Percentiles rank a stretch among this genome's conserved stretches.
These are phyloP conservation scores for Lignosus rhinocerotis DNA, from an alignment of 1,284 basidiomycete species.

Conservation along the genomic window DNA sequence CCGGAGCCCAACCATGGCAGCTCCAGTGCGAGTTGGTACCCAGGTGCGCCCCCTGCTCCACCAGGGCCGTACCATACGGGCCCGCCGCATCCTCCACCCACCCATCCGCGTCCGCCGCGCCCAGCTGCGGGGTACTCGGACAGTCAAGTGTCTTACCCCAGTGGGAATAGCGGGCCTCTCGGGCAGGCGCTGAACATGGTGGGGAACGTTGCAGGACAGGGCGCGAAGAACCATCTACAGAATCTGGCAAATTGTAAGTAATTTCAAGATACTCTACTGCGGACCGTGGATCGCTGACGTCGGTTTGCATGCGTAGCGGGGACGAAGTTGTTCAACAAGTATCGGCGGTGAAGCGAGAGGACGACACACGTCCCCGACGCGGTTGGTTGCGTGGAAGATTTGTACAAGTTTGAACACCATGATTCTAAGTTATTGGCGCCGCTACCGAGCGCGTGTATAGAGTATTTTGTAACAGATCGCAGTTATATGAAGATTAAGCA, in stretches of 20 bases:
- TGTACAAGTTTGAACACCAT: neutral
- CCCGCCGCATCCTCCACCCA: slow-evolving; percentile 11
- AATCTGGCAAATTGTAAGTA: slow-evolving; percentile 28
- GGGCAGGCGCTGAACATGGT: slow-evolving; percentile 21
- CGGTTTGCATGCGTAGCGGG: slow-evolving; percentile 8
- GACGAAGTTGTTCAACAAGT: slow-evolving; percentile 23
- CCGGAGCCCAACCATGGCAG: neutral
- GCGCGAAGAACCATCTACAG: slow-evolving; percentile 23
- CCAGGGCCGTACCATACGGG: neutral
- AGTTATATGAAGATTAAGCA: neutral
- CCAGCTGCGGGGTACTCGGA: slow-evolving; percentile 14
- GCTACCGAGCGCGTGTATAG: neutral
- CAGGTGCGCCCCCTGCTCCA: neutral
- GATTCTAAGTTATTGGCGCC: neutral
- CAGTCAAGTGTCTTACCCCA: neutral
- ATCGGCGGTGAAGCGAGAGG: slow-evolving; percentile 7
- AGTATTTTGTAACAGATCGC: neutral
- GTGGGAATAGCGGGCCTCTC: slow-evolving; percentile 19
- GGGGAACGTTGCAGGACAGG: slow-evolving; percentile 20
- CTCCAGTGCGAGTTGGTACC: neutral
- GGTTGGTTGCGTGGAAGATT: neutral
- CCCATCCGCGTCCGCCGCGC: slow-evolving; percentile 5
- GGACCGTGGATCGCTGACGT: slow-evolving; percentile 1
- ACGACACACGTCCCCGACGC: neutral
- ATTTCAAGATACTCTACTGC: neutral